A percentile compares a stretch with the other conserved stretches of the same genome.
These are phyloP conservation scores for Cyclostephanos tholiformis DNA, from an alignment of 108 stramenopile species.

Conservation along the genomic window DNA sequence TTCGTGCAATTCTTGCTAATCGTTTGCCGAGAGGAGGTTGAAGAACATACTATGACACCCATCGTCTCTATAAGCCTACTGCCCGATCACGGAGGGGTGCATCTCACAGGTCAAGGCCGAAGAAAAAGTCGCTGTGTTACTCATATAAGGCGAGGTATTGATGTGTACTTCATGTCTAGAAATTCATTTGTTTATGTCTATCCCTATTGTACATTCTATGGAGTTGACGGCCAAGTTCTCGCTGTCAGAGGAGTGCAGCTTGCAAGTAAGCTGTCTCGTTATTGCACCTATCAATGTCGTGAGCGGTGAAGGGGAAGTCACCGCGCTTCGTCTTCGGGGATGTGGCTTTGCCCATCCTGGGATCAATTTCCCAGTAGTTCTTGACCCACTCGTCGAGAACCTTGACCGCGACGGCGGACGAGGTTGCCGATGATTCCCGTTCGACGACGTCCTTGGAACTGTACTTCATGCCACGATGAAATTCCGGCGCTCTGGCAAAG, in stretches of 20 bases:
- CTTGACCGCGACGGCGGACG: slow-evolving; percentile 29
- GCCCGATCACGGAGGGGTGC: no score
- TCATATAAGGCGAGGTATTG: no score
- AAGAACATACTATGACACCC: no score
- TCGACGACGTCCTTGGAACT: slow-evolving; percentile 40
- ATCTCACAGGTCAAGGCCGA: no score
- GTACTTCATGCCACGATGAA: slow-evolving; percentile 34
- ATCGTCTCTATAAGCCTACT: no score
- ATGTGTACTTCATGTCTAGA: background rate
- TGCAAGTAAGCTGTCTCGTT: slow-evolving; percentile 35
- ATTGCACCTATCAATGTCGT: slow-evolving; percentile 46
- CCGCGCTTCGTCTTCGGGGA: slow-evolving; percentile 21
- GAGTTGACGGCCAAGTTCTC: background rate
- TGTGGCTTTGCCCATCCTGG: slow-evolving; percentile 35
- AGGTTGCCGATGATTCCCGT: slow-evolving; percentile 8
- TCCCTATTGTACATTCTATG: slow-evolving; percentile 1
- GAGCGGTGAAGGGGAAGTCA: slow-evolving; percentile 19
- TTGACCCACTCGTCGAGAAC: slow-evolving; percentile 50
- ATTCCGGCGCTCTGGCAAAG: slow-evolving; percentile 32
- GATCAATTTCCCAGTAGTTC: slow-evolving; percentile 44
- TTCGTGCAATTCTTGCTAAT: no score
- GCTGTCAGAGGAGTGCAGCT: slow-evolving; percentile 36
- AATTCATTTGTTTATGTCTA: background rate
- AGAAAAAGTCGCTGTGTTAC: no score
- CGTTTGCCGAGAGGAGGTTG: no score